Percentiles rank a stretch among this genome's conserved stretches.
phyloP scores from a whole-genome alignment of 2,329 filamentous ascomycete genomes.

The Colletotrichum sp. region DNA sequence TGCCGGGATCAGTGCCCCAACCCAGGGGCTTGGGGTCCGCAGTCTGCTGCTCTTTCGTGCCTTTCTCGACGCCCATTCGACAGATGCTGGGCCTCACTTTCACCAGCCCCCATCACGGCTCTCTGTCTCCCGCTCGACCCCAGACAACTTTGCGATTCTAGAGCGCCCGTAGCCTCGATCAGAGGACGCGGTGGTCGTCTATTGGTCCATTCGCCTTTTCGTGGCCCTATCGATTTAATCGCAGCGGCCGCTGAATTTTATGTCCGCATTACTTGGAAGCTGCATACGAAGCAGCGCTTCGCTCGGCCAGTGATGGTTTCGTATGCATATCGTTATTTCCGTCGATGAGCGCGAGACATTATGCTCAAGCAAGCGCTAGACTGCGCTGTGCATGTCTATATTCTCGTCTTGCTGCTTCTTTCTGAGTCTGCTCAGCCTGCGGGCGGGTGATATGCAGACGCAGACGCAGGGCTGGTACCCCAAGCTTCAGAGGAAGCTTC shows the following conservation, averaged over 20 bases:
- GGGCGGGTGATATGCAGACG: not conserved
- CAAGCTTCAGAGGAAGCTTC: not conserved
- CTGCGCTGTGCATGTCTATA: not conserved
- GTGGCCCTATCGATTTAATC: not conserved
- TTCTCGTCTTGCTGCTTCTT: not conserved
- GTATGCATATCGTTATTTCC: not conserved
- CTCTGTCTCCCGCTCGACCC: not conserved
- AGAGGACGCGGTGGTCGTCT: not conserved
- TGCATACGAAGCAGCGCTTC: not conserved
- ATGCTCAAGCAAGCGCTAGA: not conserved
- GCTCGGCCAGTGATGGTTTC: not conserved
- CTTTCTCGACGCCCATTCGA: not conserved
- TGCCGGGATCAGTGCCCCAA: not conserved
- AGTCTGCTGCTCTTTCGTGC: not conserved
- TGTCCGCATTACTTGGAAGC: not conserved
- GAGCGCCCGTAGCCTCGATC: not conserved
- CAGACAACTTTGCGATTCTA: not conserved
- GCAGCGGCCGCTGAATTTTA: not conserved
- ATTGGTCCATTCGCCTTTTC: not conserved
- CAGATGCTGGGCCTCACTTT: not conserved
- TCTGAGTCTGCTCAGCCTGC: not conserved
- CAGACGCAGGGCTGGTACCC: not conserved
- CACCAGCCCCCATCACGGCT: not conserved
- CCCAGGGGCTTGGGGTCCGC: conserved; percentile 9
- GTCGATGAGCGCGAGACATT: not conserved